Evolutionary conservation across 2,329 filamentous ascomycete species (phyloP).

Genomic region (Verticillium zaregamsianum): DNA sequence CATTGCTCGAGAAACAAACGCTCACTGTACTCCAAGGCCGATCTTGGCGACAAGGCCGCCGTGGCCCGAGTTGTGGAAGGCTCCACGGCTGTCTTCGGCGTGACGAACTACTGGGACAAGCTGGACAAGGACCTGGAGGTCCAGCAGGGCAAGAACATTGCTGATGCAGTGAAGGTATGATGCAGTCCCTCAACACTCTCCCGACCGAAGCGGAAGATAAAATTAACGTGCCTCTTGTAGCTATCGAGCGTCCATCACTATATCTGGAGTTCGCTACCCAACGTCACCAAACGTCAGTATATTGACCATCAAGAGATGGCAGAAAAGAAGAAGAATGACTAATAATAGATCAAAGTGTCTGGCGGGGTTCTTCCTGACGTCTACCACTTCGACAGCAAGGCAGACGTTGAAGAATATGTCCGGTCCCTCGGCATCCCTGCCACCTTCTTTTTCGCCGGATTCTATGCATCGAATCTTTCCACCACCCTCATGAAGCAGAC

Average conservation of each 20-base stretch:
- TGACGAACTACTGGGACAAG: conserved; percentile 34
- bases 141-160: conserved; percentile 39
- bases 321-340: neutral
- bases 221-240: no score
- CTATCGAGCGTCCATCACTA: conserved; percentile 36
- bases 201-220: no score
- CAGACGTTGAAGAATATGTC: conserved; percentile 53
- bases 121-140: conserved; percentile 28
- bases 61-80: conserved; percentile 34
- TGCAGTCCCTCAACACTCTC: neutral
- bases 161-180: conserved; percentile 39
- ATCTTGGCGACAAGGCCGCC: conserved; percentile 42
- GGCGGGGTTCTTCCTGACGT: conserved; percentile 33
- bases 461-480: conserved; percentile 50
- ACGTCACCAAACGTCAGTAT: conserved; percentile 26
- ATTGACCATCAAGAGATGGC: no score
- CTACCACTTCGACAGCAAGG: conserved; percentile 53
- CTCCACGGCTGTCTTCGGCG: conserved; percentile 37
- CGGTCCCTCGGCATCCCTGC: conserved; percentile 40
- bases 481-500: conserved; percentile 19
- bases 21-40: conserved; percentile 28
- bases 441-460: conserved; percentile 47
- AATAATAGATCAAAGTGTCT: conserved; percentile 5
- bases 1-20: neutral
- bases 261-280: conserved; percentile 40